Percentiles rank a stretch among this genome's conserved stretches.
Conservation (phyloP, 2,329 filamentous ascomycete genomes). For the Sporothrix globosa region DNA sequence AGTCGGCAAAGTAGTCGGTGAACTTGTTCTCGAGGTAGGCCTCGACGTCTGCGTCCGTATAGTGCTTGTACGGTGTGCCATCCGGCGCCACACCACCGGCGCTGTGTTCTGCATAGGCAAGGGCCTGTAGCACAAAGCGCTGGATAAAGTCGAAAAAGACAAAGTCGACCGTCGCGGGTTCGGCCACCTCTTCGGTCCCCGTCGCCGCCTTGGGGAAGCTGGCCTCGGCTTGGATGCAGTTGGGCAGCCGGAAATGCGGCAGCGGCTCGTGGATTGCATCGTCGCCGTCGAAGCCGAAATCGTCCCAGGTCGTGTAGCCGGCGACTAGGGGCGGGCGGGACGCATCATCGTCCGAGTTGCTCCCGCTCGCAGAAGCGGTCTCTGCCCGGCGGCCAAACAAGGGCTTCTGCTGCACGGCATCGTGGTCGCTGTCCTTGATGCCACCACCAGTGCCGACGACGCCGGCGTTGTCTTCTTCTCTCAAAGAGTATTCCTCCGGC, state of each 20-base stretch:
- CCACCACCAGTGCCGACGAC: constrained; percentile 27
- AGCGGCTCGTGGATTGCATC: constrained; percentile 82
- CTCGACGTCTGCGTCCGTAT: constrained; percentile 52
- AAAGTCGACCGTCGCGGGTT: constrained; percentile 77
- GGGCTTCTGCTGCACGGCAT: constrained; percentile 20
- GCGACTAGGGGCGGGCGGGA: constrained; percentile 52
- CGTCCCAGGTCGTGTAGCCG: constrained; percentile 90
- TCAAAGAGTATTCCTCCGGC: constrained; percentile 50
- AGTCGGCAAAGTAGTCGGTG: constrained; percentile 58
- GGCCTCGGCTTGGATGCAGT: constrained; percentile 74
- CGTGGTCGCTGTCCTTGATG: neutral
- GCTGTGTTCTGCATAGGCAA: constrained; percentile 53
- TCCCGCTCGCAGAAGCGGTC: constrained; percentile 42
- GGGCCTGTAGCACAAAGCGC: constrained; percentile 74
- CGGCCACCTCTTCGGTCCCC: constrained; percentile 35
- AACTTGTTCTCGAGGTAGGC: constrained; percentile 59
- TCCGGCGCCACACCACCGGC: constrained; percentile 49
- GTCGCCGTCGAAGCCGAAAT: constrained; percentile 80
- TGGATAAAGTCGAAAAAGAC: constrained; percentile 92
- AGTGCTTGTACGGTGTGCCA: constrained; percentile 49
- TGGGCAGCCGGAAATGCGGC: constrained; percentile 76
- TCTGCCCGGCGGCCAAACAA: neutral
- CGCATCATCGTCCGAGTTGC: constrained; percentile 37
- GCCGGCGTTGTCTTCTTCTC: constrained; percentile 35
- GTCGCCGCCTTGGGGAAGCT: constrained; percentile 55